phyloP scores from a whole-genome alignment of 225 moss, liverwort and hornwort species.

The Lunularia cruciata region DNA sequence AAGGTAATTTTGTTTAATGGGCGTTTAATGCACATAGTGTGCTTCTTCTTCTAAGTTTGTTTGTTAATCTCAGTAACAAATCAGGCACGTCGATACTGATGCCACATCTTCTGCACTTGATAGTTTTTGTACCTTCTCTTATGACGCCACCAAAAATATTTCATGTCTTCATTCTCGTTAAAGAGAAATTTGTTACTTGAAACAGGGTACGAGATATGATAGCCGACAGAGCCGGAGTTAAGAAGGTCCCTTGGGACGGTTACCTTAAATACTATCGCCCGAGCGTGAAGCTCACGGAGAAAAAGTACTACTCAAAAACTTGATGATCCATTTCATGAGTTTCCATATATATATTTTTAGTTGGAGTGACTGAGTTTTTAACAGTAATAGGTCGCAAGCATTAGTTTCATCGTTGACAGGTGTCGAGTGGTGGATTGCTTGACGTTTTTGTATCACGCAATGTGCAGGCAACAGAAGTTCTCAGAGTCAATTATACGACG shows the following conservation, averaged over 20 bases:
- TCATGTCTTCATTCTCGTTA: neutral
- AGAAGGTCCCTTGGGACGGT: constrained; percentile 99
- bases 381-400: neutral
- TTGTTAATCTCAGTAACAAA: neutral
- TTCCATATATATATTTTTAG: neutral
- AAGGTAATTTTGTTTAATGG: no score
- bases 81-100: neutral
- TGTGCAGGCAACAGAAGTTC: constrained; percentile 53
- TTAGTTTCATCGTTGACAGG: neutral
- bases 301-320: constrained; percentile 48
- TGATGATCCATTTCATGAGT: neutral
- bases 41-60: neutral
- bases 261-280: constrained; percentile 93
- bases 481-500: constrained; percentile 41
- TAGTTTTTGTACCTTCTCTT: no score
- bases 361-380: neutral
- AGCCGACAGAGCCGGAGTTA: constrained; percentile 80
- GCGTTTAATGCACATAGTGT: no score
- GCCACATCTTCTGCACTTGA: no score
- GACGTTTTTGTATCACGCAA: constrained; percentile 1
- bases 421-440: neutral
- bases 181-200: neutral
- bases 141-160: no score
- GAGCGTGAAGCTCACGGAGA: constrained; percentile 94
- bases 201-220: constrained; percentile 78